A percentile compares a stretch with the other conserved stretches of the same genome.
phyloP scores from a whole-genome alignment of 805 yeast species.

The Osmozyma mogii region DNA sequence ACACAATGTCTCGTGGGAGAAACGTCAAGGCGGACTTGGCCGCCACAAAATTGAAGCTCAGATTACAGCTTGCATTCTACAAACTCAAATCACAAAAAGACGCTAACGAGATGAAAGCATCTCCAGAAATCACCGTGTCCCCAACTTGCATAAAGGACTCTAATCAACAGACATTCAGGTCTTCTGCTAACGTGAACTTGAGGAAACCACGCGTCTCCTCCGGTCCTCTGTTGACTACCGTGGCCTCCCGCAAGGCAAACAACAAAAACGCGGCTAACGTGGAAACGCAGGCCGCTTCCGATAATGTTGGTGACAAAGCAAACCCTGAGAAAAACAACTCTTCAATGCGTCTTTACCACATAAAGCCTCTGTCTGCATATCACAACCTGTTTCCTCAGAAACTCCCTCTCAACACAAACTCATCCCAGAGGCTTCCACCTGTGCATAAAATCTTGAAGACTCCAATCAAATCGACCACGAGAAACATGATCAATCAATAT shows the following conservation, averaged over 20 bases:
- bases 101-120: slow-evolving; percentile 4
- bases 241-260: slow-evolving; percentile 12
- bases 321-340: slow-evolving; percentile 9
- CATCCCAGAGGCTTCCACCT: slow-evolving; percentile 21
- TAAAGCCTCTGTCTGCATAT: slow-evolving; percentile 28
- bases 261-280: no score
- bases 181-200: slow-evolving; percentile 11
- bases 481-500: no score
- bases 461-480: slow-evolving; percentile 29
- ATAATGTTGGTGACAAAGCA: no score
- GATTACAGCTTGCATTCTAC: slow-evolving; percentile 34
- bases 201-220: slow-evolving; percentile 4
- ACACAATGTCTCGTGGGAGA: slow-evolving; percentile 13
- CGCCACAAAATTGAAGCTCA: slow-evolving; percentile 36
- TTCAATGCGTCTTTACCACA: slow-evolving; percentile 29
- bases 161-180: slow-evolving; percentile 2
- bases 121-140: slow-evolving; percentile 10
- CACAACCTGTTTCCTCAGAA: slow-evolving; percentile 12
- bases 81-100: slow-evolving; percentile 23
- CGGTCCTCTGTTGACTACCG: slow-evolving; percentile 9
- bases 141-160: slow-evolving; percentile 5
- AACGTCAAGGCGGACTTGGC: slow-evolving; percentile 32
- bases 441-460: slow-evolving; percentile 37
- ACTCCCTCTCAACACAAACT: slow-evolving; percentile 8
- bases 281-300: no score